Evolutionary conservation across 139 green algal species (phyloP).

Genomic region (Klebsormidium nitens): DNA sequence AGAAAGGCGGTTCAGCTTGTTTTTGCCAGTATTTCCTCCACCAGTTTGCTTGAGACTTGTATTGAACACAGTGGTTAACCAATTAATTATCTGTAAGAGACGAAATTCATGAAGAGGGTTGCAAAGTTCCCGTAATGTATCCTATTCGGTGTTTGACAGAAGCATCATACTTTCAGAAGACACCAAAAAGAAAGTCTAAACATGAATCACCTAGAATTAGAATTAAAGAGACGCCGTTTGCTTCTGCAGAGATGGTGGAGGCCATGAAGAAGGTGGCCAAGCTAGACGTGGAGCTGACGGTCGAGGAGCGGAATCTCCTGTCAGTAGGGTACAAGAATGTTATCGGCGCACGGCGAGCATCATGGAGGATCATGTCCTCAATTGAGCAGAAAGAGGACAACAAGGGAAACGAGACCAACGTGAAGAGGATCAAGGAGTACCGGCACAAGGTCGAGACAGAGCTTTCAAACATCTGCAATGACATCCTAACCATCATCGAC

Average conservation of each 20-base stretch:
- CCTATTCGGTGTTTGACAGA: too few species aligned
- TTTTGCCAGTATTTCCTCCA: too few species aligned
- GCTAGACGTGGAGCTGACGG: conserved; percentile 85
- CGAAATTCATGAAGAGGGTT: too few species aligned
- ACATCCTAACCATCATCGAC: conserved; percentile 84
- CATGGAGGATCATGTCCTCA: conserved; percentile 95
- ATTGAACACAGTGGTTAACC: too few species aligned
- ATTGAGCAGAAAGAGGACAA: conserved; percentile 99
- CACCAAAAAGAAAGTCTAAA: too few species aligned
- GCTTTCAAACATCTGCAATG: conserved; percentile 50
- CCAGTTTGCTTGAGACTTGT: too few species aligned
- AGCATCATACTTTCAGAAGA: too few species aligned
- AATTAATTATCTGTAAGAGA: too few species aligned
- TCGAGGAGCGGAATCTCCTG: conserved; percentile 98
- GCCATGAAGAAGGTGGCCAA: conserved; percentile 93
- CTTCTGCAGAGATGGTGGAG: conserved; percentile 56
- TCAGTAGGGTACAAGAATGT: conserved; percentile 99
- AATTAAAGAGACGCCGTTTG: too few species aligned
- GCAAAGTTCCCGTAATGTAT: too few species aligned
- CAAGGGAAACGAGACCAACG: conserved; percentile 94
- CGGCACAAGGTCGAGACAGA: conserved; percentile 51
- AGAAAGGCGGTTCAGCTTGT: too few species aligned
- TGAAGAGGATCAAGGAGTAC: conserved; percentile 91
- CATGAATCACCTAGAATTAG: too few species aligned
- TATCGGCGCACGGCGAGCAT: conserved; percentile 88